Conservation (phyloP, 805 yeast genomes). For the Zygosaccharomyces siamensis region DNA sequence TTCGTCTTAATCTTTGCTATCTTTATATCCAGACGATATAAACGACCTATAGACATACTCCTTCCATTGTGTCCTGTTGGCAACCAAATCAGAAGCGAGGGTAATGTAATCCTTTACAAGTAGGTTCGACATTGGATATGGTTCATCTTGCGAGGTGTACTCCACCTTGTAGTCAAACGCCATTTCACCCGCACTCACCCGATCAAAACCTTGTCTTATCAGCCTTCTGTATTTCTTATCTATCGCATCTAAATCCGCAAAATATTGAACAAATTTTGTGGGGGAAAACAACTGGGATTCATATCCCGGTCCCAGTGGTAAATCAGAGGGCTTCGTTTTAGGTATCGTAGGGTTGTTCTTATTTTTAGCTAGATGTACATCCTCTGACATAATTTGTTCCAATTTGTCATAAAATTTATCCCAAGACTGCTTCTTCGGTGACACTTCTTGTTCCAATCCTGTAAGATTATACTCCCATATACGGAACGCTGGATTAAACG, state of each 20-base stretch:
- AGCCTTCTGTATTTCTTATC: constrained; percentile 43
- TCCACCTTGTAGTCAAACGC: constrained; percentile 58
- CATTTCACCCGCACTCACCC: constrained; percentile 46
- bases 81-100: constrained; percentile 50
- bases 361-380: constrained; percentile 21
- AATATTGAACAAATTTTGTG: constrained; percentile 65
- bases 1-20: constrained; percentile 19
- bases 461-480: constrained; percentile 83
- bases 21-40: constrained; percentile 60
- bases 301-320: constrained; percentile 72
- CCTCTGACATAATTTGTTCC: constrained; percentile 35
- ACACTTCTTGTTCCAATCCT: constrained; percentile 37
- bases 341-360: constrained; percentile 44
- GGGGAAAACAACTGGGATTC: constrained; percentile 69
- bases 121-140: constrained; percentile 50
- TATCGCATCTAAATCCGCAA: constrained; percentile 52
- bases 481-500: constrained; percentile 76
- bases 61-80: constrained; percentile 52
- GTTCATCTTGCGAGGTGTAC: constrained; percentile 59
- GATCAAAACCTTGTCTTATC: constrained; percentile 51
- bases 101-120: constrained; percentile 60
- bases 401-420: constrained; percentile 48
- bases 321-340: constrained; percentile 49
- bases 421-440: constrained; percentile 46
- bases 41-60: constrained; percentile 55